Base-by-base conservation (phyloP, 2,329 filamentous ascomycete species). In the Calonectria crousiana region DNA sequence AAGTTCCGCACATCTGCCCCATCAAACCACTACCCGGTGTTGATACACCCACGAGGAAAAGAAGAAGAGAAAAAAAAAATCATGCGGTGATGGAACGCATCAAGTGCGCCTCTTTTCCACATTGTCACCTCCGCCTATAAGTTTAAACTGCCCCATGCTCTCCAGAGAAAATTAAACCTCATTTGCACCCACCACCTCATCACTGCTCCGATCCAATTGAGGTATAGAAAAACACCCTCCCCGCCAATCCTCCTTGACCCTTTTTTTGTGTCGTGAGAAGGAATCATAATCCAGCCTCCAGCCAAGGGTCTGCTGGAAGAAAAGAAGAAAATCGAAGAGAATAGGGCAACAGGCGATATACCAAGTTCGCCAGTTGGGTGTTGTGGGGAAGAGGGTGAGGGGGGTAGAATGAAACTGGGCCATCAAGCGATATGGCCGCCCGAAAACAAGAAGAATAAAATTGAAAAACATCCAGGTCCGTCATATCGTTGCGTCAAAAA, bases 151-250 rank as follows among this genome's bases (percentile, higher is more conserved):
- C 67, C 71, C 44, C 52, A 32, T 52, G 64, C 71, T 69, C 64
- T 53, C 62, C 73, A 71, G 71, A 62, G 74, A 78, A 79, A 65
- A 65, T 69, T 53, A 58, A 70, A 28, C 67, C 67, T 68, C 76
- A 79, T 41, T 41, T 18, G n/a, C 36, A 73, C 64, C 77, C 74
- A 44, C 72, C 71, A 53, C 73, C 72, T 68, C 52, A 76, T 77
- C 64, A 71, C 71, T 76, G 74, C 74, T 80, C 76, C 79, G 80
- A 81, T 78, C 79, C 80, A 82, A 81, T 78, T 77, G 72, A 79
- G 76, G 76, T 79, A 81, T 80, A 80, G 73, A 81, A 76, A 78
- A 81, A 76, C 56, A 74, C 72, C 56, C 65, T 76, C 67, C 74
- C 60, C 70, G 41, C 53, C 67, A 64, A 70, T 69, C 56, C 65